Evolutionary conservation across 164 flowering plant species (phyloP), one percentile per base, ranked within the genome.

Genomic region (Umbellularia californica): DNA sequence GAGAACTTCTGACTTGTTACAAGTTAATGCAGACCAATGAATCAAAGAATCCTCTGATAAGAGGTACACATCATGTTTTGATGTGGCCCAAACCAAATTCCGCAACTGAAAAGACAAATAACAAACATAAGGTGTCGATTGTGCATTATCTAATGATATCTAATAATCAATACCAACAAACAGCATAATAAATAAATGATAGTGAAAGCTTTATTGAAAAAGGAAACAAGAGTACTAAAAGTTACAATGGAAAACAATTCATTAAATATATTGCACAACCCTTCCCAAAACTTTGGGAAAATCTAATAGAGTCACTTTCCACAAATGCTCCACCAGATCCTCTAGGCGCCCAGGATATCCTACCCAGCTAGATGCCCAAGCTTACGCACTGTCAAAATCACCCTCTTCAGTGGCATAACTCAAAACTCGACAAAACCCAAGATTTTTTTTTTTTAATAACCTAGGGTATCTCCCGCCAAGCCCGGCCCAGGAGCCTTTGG

Each of bases 1-100:
- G 47, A 90, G 81, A 65, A 87, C 89, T 81, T 88, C 88, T 14
- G 85, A 69, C 71, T 81, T 79, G 2, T 73, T 84, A 74, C 80
- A 79, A 33, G 82, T 79, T 67, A 88, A 30, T n/a, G 93, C 78
- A 63, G 91, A 87, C 93, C 93, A 90, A 73, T 90, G 93, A 74
- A 84, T 77, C 55, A 86, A 79, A n/a, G 85, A 84, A 70, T 75
- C 86, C 78, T 84, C 73, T 9, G 91, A 88, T 84, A 90, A 87
- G 17, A 88, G 84, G 80, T 88, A 88, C 23, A 87, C 93, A 80
- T 90, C 89, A 80, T 90, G 93, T 75, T 90, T 90, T 76, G 91
- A 85, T 25, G 91, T 83, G 62, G 93, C 90, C 91, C 93, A 90
- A 51, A 90, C 90, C 73, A 90, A 80, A 71, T 90, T 90, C 68